phyloP scores from a whole-genome alignment of 352 stramenopile species.

The Thraustotheca clavata region DNA sequence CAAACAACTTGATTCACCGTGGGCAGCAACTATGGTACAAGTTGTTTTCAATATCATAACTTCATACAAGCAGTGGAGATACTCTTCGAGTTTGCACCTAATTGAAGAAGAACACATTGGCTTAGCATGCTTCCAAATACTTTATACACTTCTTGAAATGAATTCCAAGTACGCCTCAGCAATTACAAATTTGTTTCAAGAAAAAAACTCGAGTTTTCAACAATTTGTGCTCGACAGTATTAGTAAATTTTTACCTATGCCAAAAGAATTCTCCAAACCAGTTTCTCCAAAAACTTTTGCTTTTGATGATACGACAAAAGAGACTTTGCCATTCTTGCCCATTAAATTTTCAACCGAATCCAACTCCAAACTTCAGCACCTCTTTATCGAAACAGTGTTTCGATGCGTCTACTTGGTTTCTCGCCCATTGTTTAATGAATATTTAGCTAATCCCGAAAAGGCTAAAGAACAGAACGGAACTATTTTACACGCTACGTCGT shows the following conservation, averaged over 20 bases:
- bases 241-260: not conserved
- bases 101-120: not conserved
- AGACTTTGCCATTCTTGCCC: slow-evolving; percentile 1
- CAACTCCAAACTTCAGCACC: not conserved
- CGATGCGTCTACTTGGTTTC: not conserved
- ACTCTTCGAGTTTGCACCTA: not conserved
- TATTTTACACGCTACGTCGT: no score
- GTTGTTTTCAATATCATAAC: not conserved
- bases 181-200: not conserved
- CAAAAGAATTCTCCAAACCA: not conserved
- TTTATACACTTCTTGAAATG: not conserved
- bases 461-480: no score
- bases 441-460: not conserved
- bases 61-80: not conserved
- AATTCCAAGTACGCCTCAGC: not conserved
- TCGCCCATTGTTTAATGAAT: not conserved
- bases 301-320: not conserved
- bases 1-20: not conserved
- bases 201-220: not conserved
- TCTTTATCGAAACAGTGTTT: not conserved
- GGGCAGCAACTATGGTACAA: not conserved
- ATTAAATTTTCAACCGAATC: not conserved
- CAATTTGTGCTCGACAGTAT: not conserved
- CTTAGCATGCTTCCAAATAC: not conserved
- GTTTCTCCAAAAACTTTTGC: not conserved